Conservation (phyloP, 345 rosid species). For the Pseudoturritis turrita region DNA sequence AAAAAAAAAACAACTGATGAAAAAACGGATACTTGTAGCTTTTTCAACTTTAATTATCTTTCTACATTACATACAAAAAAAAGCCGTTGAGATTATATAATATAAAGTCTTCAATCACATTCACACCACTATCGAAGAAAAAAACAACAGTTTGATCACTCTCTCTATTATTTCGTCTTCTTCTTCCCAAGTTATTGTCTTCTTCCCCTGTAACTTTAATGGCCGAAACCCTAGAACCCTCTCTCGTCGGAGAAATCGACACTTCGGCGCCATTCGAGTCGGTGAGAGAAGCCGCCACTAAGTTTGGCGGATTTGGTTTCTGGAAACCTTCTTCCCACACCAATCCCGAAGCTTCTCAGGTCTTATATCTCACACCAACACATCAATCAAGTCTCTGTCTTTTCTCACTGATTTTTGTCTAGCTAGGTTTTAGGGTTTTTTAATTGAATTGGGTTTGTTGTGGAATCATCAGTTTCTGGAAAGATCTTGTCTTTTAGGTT, state of each 20-base stretch:
- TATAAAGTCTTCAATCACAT: conserved; percentile 9
- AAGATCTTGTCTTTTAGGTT: background rate
- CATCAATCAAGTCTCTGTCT: background rate
- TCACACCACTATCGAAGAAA: conserved; percentile 23
- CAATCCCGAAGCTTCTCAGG: conserved; percentile 36
- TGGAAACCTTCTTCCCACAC: conserved; percentile 71
- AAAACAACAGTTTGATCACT: conserved; percentile 14
- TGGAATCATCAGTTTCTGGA: background rate
- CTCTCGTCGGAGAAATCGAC: conserved; percentile 57
- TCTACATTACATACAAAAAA: background rate
- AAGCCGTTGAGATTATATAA: conserved; percentile 10
- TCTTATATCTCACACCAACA: background rate
- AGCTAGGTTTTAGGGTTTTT: conserved; percentile 13
- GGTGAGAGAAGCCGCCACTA: conserved; percentile 79
- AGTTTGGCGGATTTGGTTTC: conserved; percentile 85
- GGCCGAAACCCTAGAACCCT: conserved; percentile 32
- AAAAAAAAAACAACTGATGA: no score
- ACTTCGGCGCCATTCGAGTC: conserved; percentile 96
- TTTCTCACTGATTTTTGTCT: background rate
- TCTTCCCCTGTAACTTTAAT: conserved; percentile 12
- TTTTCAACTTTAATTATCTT: conserved; percentile 9
- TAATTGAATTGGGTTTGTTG: background rate
- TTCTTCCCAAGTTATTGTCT: conserved; percentile 8
- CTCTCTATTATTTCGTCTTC: background rate
- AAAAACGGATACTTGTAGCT: conserved; percentile 27